A percentile compares a stretch with the other conserved stretches of the same genome.
Evolutionary conservation across 306 rosid species (phyloP).

Genomic region (Quercus mongolica): DNA sequence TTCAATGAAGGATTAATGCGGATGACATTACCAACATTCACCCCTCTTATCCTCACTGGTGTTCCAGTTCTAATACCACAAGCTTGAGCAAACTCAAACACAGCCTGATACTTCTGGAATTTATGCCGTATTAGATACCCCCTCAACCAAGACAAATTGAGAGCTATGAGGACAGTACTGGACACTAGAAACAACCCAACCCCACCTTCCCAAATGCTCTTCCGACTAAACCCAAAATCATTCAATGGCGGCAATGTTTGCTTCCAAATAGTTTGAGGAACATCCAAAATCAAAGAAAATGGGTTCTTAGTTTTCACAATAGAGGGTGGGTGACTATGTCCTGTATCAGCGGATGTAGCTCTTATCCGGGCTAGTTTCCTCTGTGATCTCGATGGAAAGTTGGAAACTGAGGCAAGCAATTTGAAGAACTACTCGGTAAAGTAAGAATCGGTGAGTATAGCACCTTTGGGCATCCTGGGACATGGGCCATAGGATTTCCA

Average conservation of each 20-base stretch:
- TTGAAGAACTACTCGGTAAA: slow-evolving; percentile 31
- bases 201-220: slow-evolving; percentile 97
- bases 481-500: slow-evolving; percentile 43
- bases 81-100: slow-evolving; percentile 84
- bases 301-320: slow-evolving; percentile 49
- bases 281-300: slow-evolving; percentile 50
- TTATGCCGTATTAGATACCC: slow-evolving; percentile 71
- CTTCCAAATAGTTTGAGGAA: slow-evolving; percentile 69
- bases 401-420: slow-evolving; percentile 44
- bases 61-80: slow-evolving; percentile 84
- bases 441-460: slow-evolving; percentile 41
- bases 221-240: slow-evolving; percentile 83
- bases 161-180: slow-evolving; percentile 71
- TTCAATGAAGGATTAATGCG: slow-evolving; percentile 76
- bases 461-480: slow-evolving; percentile 43
- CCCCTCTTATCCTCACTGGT: slow-evolving; percentile 91
- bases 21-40: slow-evolving; percentile 77
- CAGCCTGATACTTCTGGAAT: slow-evolving; percentile 76
- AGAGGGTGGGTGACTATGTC: slow-evolving; percentile 45
- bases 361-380: slow-evolving; percentile 36
- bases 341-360: slow-evolving; percentile 56
- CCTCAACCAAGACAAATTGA: slow-evolving; percentile 85
- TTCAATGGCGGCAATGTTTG: slow-evolving; percentile 70
- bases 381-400: background rate
- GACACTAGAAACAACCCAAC: slow-evolving; percentile 83